A percentile compares a stretch with the other conserved stretches of the same genome.
Evolutionary conservation across 352 stramenopile genomes (phyloP).

Genomic region (Phytophthora crassamura): DNA sequence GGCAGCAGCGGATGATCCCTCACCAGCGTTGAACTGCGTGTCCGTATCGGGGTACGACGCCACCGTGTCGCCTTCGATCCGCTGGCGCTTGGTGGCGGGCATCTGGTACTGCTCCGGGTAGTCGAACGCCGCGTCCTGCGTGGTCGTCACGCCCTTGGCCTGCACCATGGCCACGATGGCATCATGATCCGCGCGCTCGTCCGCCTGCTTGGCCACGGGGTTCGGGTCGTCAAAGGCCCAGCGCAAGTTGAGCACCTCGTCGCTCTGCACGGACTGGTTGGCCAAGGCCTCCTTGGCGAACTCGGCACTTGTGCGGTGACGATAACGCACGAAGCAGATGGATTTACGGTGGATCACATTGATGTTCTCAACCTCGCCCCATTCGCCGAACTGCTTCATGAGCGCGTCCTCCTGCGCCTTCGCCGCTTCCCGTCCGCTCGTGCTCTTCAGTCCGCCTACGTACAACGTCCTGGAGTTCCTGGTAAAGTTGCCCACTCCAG

Average conservation of each 20-base stretch:
- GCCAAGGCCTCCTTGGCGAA: constrained; percentile 92
- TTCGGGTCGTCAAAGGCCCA: constrained; percentile 96
- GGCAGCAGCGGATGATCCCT: neutral
- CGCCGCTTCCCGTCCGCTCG: constrained; percentile 46
- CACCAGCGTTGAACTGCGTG: constrained; percentile 48
- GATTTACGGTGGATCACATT: constrained; percentile 94
- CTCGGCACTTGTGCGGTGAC: constrained; percentile 79
- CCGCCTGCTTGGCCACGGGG: constrained; percentile 90
- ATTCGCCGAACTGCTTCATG: constrained; percentile 92
- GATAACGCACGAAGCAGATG: constrained; percentile 92
- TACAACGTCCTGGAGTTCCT: constrained; percentile 93
- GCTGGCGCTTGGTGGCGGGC: constrained; percentile 70
- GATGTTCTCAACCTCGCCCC: constrained; percentile 93
- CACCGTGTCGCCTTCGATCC: constrained; percentile 64
- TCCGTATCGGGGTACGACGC: constrained; percentile 82
- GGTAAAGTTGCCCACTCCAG: constrained; percentile 92
- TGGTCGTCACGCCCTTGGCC: constrained; percentile 63
- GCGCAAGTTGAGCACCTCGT: constrained; percentile 92
- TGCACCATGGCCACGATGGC: constrained; percentile 89
- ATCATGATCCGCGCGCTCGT: constrained; percentile 87
- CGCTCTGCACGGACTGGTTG: constrained; percentile 87
- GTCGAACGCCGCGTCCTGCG: constrained; percentile 68
- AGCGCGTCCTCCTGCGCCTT: constrained; percentile 74
- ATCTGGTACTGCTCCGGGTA: constrained; percentile 85
- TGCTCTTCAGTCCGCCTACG: constrained; percentile 83